phyloP scores from a whole-genome alignment of 805 yeast species.

The Saturnispora halmiae region DNA sequence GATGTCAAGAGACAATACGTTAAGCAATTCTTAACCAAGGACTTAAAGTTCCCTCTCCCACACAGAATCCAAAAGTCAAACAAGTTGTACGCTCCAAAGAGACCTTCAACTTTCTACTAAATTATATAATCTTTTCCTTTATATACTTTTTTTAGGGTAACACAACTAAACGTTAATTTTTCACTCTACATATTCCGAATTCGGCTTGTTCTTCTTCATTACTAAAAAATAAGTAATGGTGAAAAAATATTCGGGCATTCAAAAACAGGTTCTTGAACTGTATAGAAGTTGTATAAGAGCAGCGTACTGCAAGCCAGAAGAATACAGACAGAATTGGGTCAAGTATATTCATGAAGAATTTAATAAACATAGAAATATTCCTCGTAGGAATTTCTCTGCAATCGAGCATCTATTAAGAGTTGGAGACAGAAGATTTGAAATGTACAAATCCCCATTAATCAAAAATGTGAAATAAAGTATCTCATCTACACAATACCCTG shows the following conservation, averaged over 20 bases:
- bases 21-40: slow-evolving; percentile 91
- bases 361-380: slow-evolving; percentile 42
- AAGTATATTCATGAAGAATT: slow-evolving; percentile 45
- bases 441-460: slow-evolving; percentile 61
- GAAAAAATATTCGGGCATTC: slow-evolving; percentile 36
- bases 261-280: slow-evolving; percentile 41
- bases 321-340: slow-evolving; percentile 27
- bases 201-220: not conserved
- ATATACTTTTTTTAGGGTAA: slow-evolving; percentile 9
- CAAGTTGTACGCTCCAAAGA: slow-evolving; percentile 80
- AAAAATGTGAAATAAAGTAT: slow-evolving; percentile 45
- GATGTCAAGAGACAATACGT: slow-evolving; percentile 99
- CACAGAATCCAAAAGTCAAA: slow-evolving; percentile 95
- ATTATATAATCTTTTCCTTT: slow-evolving; percentile 13
- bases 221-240: slow-evolving; percentile 4
- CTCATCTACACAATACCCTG: slow-evolving; percentile 9
- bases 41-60: slow-evolving; percentile 99
- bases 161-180: slow-evolving; percentile 4
- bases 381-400: slow-evolving; percentile 74
- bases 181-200: not conserved
- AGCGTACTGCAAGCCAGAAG: slow-evolving; percentile 37
- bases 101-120: slow-evolving; percentile 97
- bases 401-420: slow-evolving; percentile 75
- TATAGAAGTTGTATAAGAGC: slow-evolving; percentile 41
- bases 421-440: slow-evolving; percentile 64